Evolutionary conservation across 1,284 basidiomycete genomes (phyloP).

Genomic region (Megacollybia platyphylla): DNA sequence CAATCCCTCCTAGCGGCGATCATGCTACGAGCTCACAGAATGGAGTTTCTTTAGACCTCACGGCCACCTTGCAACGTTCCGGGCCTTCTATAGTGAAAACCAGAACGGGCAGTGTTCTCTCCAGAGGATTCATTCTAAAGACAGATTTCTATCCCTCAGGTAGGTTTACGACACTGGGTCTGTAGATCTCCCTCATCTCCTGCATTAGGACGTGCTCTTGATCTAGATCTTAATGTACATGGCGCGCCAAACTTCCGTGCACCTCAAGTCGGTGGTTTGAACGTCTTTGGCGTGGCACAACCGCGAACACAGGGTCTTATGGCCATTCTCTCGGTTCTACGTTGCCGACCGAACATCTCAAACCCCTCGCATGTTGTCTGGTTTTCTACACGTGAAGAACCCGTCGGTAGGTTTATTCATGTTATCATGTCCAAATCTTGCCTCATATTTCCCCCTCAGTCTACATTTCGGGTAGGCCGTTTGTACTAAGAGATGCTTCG

Average conservation of each 20-base stretch:
- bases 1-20: not conserved
- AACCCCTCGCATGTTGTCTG: slow-evolving; percentile 67
- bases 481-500: slow-evolving; percentile 88
- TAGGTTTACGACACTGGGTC: slow-evolving; percentile 13
- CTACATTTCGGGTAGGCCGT: slow-evolving; percentile 90
- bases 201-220: slow-evolving; percentile 66
- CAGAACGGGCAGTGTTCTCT: slow-evolving; percentile 78
- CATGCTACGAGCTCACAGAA: slow-evolving; percentile 5
- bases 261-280: slow-evolving; percentile 62
- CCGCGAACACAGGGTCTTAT: slow-evolving; percentile 89
- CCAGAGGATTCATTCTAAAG: slow-evolving; percentile 86
- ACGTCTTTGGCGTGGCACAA: slow-evolving; percentile 91
- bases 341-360: slow-evolving; percentile 55
- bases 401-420: slow-evolving; percentile 41
- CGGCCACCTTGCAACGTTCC: slow-evolving; percentile 46
- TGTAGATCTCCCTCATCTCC: not conserved
- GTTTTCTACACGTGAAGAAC: slow-evolving; percentile 80
- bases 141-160: slow-evolving; percentile 88
- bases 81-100: slow-evolving; percentile 77
- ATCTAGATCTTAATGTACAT: slow-evolving; percentile 85
- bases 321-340: slow-evolving; percentile 82
- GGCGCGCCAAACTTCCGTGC: slow-evolving; percentile 95
- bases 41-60: slow-evolving; percentile 36
- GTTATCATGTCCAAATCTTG: slow-evolving; percentile 6
- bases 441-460: slow-evolving; percentile 28